Evolutionary conservation across 2,329 filamentous ascomycete genomes (phyloP).

Genomic region (Onygenales sp.): DNA sequence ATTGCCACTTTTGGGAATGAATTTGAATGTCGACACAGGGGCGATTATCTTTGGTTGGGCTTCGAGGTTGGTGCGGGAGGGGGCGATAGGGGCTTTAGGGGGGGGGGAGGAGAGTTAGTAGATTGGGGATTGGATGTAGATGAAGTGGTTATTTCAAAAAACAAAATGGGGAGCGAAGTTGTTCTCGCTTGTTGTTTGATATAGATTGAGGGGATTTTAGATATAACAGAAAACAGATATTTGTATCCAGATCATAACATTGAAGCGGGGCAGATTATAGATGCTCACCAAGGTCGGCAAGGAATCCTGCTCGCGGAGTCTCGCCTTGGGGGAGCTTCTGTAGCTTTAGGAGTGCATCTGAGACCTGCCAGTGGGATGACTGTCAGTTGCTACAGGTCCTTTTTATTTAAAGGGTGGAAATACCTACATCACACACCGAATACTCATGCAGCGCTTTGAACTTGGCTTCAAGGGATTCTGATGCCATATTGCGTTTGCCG

Average conservation of each 20-base stretch:
- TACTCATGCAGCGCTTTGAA: constrained; percentile 24
- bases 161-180: not conserved
- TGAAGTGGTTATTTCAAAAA: not conserved
- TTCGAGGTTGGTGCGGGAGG: constrained; percentile 19
- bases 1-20: constrained; percentile 48
- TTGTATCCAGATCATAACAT: not conserved
- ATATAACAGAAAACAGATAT: too few species aligned
- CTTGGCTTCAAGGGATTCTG: constrained; percentile 25
- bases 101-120: not conserved
- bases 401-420: not conserved
- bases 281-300: constrained; percentile 50
- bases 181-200: not conserved
- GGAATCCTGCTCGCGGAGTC: constrained; percentile 55
- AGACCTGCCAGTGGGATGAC: constrained; percentile 40
- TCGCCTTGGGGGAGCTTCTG: constrained; percentile 32
- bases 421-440: constrained; percentile 35
- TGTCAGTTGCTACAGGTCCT: not conserved
- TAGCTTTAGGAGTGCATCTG: constrained; percentile 63
- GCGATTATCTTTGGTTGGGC: constrained; percentile 28
- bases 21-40: constrained; percentile 39
- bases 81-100: constrained; percentile 25
- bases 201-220: too few species aligned
- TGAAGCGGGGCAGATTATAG: not conserved
- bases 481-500: constrained; percentile 15
- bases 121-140: too few species aligned